Base-by-base conservation (phyloP, 129 eudicot genomes). In the Flaveria ramosissima region DNA sequence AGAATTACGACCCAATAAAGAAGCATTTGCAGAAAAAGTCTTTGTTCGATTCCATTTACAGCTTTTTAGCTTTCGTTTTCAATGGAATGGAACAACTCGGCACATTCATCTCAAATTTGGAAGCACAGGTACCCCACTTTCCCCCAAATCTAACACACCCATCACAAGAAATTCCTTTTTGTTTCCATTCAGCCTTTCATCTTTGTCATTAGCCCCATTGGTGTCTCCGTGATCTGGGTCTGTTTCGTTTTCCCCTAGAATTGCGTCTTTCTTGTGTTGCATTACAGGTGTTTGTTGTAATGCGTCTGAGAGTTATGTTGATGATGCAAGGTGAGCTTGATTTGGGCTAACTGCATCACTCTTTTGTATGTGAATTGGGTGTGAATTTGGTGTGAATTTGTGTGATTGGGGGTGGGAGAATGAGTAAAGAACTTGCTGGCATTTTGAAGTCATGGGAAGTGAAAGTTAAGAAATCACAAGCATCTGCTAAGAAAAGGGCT, bases 391-490 rank as follows among this genome's bases (percentile, higher is more conserved):
- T 26, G 32, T 9, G 6, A 30, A 14, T 14, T 6, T 15, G 21
- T 13, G 32, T 36, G 5, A 71, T 21, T 61, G 84, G 64, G 23
- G 64, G 16, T 57, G 64, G 64, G 67, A 84, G 50, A 75, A 90
- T 88, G 93, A 87, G 75, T 86, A 85, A 81, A 81, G 92, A 83
- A 53, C 41, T 87, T 7, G 73, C 74, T 16, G 87, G 90, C 65
- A 77, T 92, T 79, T 78, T 85, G 70, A 89, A 89, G 86, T 82
- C 83, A 41, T 88, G 84, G 87, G 97, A 85, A 76, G 79, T 77
- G 17, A 85, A 81, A 61, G 77, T 87, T 10, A 87, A 85, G 78
- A 92, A 86, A 81, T 82, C 92, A 52, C 90, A 85, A 80, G 86
- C 84, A 74, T 68, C 84, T 6, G 84, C 87, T 16, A 89, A 83